Evolutionary conservation across 306 rosid genomes (phyloP), one percentile per base, ranked within the genome.

Genomic region (Citrullus mucosospermus): DNA sequence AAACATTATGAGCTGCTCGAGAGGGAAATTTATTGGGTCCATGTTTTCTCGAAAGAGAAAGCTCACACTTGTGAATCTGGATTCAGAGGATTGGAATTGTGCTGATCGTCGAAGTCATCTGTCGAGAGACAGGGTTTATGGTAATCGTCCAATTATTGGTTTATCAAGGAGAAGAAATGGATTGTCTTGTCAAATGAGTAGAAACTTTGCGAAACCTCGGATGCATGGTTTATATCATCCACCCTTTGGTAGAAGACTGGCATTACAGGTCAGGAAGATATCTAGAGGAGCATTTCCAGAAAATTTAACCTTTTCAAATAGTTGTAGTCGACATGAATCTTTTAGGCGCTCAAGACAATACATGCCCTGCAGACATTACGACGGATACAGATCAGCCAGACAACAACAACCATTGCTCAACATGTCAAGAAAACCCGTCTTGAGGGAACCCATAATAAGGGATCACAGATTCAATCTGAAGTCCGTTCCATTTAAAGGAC

Each of bases 101-200:
- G 75, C 78, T 41, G 97, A 91, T 87, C 89, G 89, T 9, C 84
- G 98, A 54, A 78, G 91, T 56, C 85, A 83, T 84, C 88, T 95
- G 76, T 86, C 85, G 61, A 92, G 92, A 74, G 89, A 89, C 7
- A 84, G 86, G 76, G 82, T 85, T 82, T 48, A 54, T 61, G 78
- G 80, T 41, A 84, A 67, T 77, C 48, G 65, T 75, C 79, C 87
- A 13, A 63, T 63, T 68, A 18, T 89, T 10, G 84, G 84, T 75
- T 78, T 83, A 58, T 81, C 84, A 43, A 85, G 89, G 82, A 85
- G 89, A 85, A 85, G 88, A 77, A 84, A 13, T n/a, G 85, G 78
- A 32, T 82, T 88, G 46, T 75, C 86, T 39, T 18, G 6, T 62
- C 81, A 60, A 81, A 84, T 80, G 68, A 79, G 80, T 78, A 83